phyloP scores from a whole-genome alignment of 257 asterid species.

The Rhazya stricta region DNA sequence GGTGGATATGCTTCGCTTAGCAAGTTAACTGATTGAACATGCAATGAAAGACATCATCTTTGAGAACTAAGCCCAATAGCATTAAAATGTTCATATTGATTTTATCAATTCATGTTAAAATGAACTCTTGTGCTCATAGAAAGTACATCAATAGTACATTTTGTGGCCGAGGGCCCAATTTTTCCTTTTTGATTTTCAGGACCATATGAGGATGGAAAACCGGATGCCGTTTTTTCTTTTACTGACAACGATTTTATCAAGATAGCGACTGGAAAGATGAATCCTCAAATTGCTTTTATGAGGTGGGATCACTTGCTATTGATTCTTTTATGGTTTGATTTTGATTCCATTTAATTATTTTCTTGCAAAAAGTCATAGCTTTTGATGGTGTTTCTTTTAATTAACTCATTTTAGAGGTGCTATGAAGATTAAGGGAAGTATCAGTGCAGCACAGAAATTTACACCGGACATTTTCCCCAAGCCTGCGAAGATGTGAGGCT shows the following conservation, averaged over 20 bases:
- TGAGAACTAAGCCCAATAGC: background rate
- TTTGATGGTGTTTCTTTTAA: background rate
- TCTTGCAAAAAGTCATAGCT: background rate
- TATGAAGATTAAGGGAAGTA: constrained; percentile 81
- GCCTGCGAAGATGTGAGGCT: constrained; percentile 83
- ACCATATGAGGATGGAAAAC: constrained; percentile 75
- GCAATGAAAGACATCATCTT: background rate
- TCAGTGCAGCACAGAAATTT: constrained; percentile 88
- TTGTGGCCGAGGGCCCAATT: background rate
- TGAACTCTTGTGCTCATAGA: background rate
- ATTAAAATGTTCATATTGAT: background rate
- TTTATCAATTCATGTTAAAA: background rate
- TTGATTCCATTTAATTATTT: background rate
- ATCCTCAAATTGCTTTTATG: constrained; percentile 64
- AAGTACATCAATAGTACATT: background rate
- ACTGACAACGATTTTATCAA: constrained; percentile 58
- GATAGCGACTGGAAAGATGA: constrained; percentile 48
- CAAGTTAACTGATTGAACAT: background rate
- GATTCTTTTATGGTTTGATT: background rate
- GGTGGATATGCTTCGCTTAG: background rate
- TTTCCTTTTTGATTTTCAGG: constrained; percentile 34
- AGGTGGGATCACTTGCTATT: constrained; percentile 29
- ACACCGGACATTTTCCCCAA: constrained; percentile 94
- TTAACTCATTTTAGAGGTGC: constrained; percentile 58
- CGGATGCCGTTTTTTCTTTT: constrained; percentile 92